Percentiles rank a stretch among this genome's conserved stretches.
These are phyloP conservation scores for Vitis vinifera DNA, from an alignment of 164 flowering plant genomes.

Conservation along the genomic window DNA sequence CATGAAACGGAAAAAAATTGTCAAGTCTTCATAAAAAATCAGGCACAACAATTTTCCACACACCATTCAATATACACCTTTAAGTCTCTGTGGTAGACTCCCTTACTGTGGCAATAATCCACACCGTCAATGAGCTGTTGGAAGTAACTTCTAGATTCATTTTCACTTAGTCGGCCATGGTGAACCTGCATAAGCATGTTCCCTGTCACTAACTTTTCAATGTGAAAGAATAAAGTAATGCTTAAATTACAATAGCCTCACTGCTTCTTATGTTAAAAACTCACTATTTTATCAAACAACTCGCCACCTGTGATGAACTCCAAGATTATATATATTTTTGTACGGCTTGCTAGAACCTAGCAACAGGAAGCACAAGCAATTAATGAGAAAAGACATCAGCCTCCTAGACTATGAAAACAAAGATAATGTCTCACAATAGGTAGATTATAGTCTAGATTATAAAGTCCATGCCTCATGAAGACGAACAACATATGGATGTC, in stretches of 20 bases:
- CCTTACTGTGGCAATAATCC: slow-evolving; percentile 94
- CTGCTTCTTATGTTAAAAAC: slow-evolving; percentile 13
- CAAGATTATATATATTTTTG: slow-evolving; percentile 95
- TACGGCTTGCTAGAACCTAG: slow-evolving; percentile 95
- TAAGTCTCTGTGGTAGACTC: slow-evolving; percentile 95
- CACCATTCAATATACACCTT: slow-evolving; percentile 55
- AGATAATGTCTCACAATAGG: not conserved
- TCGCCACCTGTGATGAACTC: slow-evolving; percentile 99
- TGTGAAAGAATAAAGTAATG: not conserved
- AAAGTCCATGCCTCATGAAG: slow-evolving; percentile 71
- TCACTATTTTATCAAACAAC: slow-evolving; percentile 96
- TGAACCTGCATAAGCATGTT: slow-evolving; percentile 58
- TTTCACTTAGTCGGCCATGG: slow-evolving; percentile 86
- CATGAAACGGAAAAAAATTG: slow-evolving; percentile 9
- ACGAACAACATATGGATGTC: slow-evolving; percentile 96
- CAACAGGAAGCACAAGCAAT: not conserved
- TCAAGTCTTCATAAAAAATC: slow-evolving; percentile 16
- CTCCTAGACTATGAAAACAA: not conserved
- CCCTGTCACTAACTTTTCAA: not conserved
- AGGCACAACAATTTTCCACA: slow-evolving; percentile 10
- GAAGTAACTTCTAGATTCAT: slow-evolving; percentile 79
- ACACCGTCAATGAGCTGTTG: slow-evolving; percentile 99
- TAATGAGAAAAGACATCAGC: not conserved
- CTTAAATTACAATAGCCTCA: slow-evolving; percentile 2
- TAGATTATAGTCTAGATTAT: not conserved